Conservation (phyloP, 1,139 yeast genomes). For the Martiniozyma asiatica region DNA sequence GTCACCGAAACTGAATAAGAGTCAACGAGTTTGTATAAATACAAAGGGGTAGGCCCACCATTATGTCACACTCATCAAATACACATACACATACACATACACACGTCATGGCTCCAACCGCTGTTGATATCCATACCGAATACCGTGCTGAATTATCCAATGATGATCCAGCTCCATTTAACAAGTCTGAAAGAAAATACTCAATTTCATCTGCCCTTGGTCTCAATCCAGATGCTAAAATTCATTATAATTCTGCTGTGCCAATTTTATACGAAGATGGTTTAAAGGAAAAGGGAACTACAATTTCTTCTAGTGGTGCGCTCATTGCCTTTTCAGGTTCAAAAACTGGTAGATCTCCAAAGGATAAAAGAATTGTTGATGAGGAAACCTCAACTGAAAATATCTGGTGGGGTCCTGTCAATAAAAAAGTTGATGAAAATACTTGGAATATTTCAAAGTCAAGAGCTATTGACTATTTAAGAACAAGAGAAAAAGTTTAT, state of each 20-base stretch:
- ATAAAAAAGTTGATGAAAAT: slow-evolving; percentile 85
- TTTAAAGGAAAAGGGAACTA: slow-evolving; percentile 78
- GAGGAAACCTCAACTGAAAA: slow-evolving; percentile 74
- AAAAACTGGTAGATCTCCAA: slow-evolving; percentile 97
- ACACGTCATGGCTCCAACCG: slow-evolving; percentile 29
- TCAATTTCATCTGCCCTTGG: slow-evolving; percentile 23
- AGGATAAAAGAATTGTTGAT: slow-evolving; percentile 95
- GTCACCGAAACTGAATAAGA: no score
- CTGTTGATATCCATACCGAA: slow-evolving; percentile 23
- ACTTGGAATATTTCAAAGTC: slow-evolving; percentile 95
- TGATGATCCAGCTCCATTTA: slow-evolving; percentile 14
- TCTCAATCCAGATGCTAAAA: slow-evolving; percentile 35
- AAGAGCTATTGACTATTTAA: slow-evolving; percentile 92
- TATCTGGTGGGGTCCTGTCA: slow-evolving; percentile 99
- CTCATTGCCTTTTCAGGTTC: slow-evolving; percentile 91
- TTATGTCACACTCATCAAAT: no score
- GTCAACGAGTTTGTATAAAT: no score
- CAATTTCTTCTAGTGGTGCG: slow-evolving; percentile 90
- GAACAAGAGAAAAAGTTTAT: slow-evolving; percentile 90
- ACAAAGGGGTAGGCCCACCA: no score
- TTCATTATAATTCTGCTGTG: slow-evolving; percentile 85
- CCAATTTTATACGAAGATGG: slow-evolving; percentile 95
- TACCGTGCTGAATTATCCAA: slow-evolving; percentile 17
- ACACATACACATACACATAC: no score
- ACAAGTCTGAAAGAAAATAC: slow-evolving; percentile 17